Base-by-base conservation (phyloP, 2,329 filamentous ascomycete genomes). In the Westerdykella sp. region DNA sequence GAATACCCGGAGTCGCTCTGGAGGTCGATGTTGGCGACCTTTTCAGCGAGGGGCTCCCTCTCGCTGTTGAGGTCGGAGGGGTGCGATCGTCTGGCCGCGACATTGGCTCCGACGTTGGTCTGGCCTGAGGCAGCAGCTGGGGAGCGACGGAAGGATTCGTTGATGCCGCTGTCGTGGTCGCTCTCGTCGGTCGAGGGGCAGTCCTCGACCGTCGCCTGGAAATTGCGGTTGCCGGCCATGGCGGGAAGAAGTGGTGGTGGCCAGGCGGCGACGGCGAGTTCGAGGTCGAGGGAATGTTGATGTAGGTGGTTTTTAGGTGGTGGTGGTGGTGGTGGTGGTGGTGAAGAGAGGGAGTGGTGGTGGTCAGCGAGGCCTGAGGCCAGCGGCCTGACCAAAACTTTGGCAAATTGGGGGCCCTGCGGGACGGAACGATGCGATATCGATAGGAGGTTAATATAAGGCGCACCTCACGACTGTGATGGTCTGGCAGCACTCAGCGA, bases 1-100 rank as follows among this genome's bases (percentile, higher is more conserved):
- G 76, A 80, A 69, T 81, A 81, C 55, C 78, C 78, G 52, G 78
- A 80, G 66, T 83, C 79, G 66, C 74, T 79, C 54, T 73, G 72
- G 57, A 69, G 67, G 62, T 78, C 73, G 47, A 69, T 65, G 52
- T 63, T 63, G 49, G 52, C 43, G 45, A 51, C 53, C 45, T 55
- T 55, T 39, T 59, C 54, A 32, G 45, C 45, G 18, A 41, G 47
- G 32, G 56, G 49, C 41, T 57, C 46, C 57, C 59, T 62, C 51
- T 57, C 53, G 54, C 55, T 48, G 51, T 59, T 55, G 54, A 68
- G 40, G 53, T 62, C 54, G 30, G 56, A 62, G 51, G 62, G 66
- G 34, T 62, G 59, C 37, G 74, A 72, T 50, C 70, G 68, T 67
- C 71, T 76, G 48, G 66, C 66, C 52, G 72, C 65, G 57, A 73